Conservation (phyloP, 2,329 filamentous ascomycete genomes). For the Colletotrichum kahawae region DNA sequence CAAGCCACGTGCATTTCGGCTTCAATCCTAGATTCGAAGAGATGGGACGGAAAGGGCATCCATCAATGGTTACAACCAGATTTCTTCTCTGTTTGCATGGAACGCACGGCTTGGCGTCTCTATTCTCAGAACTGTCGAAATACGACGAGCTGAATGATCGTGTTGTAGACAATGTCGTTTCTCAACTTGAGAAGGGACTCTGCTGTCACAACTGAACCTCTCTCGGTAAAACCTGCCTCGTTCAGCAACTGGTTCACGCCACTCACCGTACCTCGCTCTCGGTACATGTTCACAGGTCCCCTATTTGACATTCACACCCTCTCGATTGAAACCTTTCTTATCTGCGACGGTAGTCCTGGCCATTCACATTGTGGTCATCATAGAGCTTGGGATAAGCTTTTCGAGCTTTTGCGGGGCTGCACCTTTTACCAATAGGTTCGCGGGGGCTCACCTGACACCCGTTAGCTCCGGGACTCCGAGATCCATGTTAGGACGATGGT, state of each 20-base stretch:
- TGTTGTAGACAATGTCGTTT: not conserved
- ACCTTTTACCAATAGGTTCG: accelerated
- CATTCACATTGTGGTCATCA: not conserved
- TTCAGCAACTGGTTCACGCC: not conserved
- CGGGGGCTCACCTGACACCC: not conserved
- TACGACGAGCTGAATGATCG: not conserved
- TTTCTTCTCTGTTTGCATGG: not conserved
- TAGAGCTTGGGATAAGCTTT: not conserved
- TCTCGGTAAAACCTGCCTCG: not conserved
- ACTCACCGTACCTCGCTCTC: not conserved
- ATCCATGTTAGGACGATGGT: not conserved
- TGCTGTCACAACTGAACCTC: not conserved
- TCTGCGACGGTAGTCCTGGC: not conserved
- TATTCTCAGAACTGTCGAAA: not conserved
- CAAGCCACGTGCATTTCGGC: not conserved
- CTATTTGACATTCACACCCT: not conserved
- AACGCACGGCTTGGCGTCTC: not conserved
- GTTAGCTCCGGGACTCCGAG: not conserved
- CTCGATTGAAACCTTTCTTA: not conserved
- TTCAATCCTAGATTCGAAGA: not conserved
- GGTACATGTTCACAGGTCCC: not conserved
- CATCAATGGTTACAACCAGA: not conserved
- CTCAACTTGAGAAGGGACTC: accelerated
- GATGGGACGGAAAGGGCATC: not conserved
- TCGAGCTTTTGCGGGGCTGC: not conserved